A percentile compares a stretch with the other conserved stretches of the same genome.
Evolutionary conservation across 768 basidiomycete species (phyloP).

Genomic region (Lentinula lateritia): DNA sequence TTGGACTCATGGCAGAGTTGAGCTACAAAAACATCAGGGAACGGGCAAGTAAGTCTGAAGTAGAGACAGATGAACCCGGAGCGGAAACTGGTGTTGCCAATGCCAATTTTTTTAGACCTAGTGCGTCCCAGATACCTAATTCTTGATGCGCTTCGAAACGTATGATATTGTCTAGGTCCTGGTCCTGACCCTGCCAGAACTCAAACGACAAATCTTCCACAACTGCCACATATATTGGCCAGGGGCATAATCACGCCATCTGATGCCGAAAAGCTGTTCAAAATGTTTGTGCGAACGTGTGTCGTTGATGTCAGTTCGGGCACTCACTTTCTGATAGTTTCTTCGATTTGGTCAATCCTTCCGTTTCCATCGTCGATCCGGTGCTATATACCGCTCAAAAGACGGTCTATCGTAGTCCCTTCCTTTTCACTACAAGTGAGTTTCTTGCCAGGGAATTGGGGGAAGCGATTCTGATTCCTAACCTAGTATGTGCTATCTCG

Average conservation of each 20-base stretch:
- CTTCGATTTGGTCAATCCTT: slow-evolving; percentile 75
- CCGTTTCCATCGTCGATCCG: slow-evolving; percentile 75
- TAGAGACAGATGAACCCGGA: slow-evolving; percentile 39
- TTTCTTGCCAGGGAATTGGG: slow-evolving; percentile 15
- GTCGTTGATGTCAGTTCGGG: not conserved
- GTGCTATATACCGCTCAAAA: slow-evolving; percentile 78
- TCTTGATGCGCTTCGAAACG: not conserved
- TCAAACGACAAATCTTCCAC: slow-evolving; percentile 32
- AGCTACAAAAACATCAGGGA: slow-evolving; percentile 40
- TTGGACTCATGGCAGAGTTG: slow-evolving; percentile 72
- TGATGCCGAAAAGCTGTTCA: slow-evolving; percentile 70
- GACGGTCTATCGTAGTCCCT: slow-evolving; percentile 80
- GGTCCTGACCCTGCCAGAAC: slow-evolving; percentile 34
- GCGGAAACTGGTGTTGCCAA: slow-evolving; percentile 62
- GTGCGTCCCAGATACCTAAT: slow-evolving; percentile 22
- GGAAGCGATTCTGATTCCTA: not conserved
- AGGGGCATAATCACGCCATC: slow-evolving; percentile 54
- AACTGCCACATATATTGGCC: slow-evolving; percentile 63
- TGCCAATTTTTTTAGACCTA: slow-evolving; percentile 60
- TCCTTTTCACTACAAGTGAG: slow-evolving; percentile 88
- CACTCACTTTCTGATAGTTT: slow-evolving; percentile 37
- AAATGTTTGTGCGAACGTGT: slow-evolving; percentile 43
- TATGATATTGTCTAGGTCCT: slow-evolving; percentile 26
- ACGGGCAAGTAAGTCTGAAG: slow-evolving; percentile 27
- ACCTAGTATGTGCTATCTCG: slow-evolving; percentile 78